These are phyloP conservation scores for Pilasporangium apinafurcum DNA, from an alignment of 352 stramenopile genomes.

Conservation along the genomic window DNA sequence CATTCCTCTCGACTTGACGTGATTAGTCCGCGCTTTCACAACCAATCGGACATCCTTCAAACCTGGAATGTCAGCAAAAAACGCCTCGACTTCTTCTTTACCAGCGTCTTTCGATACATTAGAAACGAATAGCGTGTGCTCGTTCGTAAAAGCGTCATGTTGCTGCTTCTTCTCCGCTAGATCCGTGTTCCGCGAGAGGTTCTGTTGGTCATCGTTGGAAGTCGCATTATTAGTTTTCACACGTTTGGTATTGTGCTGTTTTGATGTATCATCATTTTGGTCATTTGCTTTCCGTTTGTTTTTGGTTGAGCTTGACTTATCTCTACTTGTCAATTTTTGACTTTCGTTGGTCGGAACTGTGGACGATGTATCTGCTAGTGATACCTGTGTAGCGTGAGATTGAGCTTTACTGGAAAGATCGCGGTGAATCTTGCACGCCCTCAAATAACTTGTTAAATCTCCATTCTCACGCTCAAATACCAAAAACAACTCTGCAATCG, in stretches of 20 bases:
- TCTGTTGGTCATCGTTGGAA: not conserved
- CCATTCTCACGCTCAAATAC: conserved; percentile 52
- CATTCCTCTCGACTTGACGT: conserved; percentile 65
- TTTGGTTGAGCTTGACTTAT: conserved; percentile 6
- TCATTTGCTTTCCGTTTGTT: conserved; percentile 9
- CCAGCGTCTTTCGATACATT: conserved; percentile 56
- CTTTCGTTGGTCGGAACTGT: conserved; percentile 7
- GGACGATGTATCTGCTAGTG: not conserved
- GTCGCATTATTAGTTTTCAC: conserved; percentile 3
- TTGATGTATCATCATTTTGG: not conserved
- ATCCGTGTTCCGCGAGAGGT: conserved; percentile 4
- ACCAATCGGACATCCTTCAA: conserved; percentile 60
- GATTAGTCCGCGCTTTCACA: conserved; percentile 48
- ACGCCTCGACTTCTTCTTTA: conserved; percentile 34
- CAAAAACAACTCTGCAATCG: conserved; percentile 33
- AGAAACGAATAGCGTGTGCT: conserved; percentile 63
- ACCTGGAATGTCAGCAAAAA: conserved; percentile 39
- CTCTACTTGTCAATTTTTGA: conserved; percentile 12
- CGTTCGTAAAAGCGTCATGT: conserved; percentile 39
- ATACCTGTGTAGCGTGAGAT: not conserved
- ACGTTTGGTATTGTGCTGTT: conserved; percentile 12
- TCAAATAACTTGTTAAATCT: conserved; percentile 22
- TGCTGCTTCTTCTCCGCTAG: conserved; percentile 18
- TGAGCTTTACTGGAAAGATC: conserved; percentile 10
- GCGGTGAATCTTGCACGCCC: conserved; percentile 16